phyloP scores from a whole-genome alignment of 257 asterid species.

The Dorcoceras hygrometricum region DNA sequence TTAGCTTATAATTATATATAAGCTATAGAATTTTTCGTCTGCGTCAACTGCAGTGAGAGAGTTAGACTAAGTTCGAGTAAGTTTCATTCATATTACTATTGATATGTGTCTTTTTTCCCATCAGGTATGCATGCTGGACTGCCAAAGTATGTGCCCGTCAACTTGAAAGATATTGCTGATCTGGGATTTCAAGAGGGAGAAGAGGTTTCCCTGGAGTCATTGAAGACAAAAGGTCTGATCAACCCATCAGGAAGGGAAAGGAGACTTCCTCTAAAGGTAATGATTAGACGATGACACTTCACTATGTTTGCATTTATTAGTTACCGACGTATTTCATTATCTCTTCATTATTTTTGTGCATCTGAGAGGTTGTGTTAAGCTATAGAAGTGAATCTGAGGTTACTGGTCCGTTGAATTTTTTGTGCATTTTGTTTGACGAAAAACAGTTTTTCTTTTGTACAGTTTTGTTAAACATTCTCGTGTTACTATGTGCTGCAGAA shows the following conservation, averaged over 20 bases:
- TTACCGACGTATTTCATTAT: background rate
- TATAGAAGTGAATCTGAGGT: background rate
- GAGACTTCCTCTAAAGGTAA: slow-evolving; percentile 89
- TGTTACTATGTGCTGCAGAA: background rate
- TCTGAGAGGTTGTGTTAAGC: background rate
- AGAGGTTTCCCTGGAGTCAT: slow-evolving; percentile 86
- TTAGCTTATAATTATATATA: background rate
- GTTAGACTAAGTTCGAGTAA: slow-evolving; percentile 3
- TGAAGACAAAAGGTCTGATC: slow-evolving; percentile 78
- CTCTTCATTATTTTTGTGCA: background rate
- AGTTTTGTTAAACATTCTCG: background rate
- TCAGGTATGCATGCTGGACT: slow-evolving; percentile 93
- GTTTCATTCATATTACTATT: slow-evolving; percentile 9
- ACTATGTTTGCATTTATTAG: background rate
- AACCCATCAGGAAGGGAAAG: slow-evolving; percentile 97
- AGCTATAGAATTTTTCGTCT: slow-evolving; percentile 1
- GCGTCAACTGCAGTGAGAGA: background rate
- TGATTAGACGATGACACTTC: slow-evolving; percentile 3
- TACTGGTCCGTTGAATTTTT: slow-evolving; percentile 7
- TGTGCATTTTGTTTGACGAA: background rate
- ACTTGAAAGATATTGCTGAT: slow-evolving; percentile 73
- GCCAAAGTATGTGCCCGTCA: slow-evolving; percentile 83
- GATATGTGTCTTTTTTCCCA: slow-evolving; percentile 5
- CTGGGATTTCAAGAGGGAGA: slow-evolving; percentile 92
- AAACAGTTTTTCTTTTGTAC: no score